These are phyloP conservation scores for Colletotrichum noveboracense DNA, from an alignment of 2,329 filamentous ascomycete genomes.

Conservation along the genomic window DNA sequence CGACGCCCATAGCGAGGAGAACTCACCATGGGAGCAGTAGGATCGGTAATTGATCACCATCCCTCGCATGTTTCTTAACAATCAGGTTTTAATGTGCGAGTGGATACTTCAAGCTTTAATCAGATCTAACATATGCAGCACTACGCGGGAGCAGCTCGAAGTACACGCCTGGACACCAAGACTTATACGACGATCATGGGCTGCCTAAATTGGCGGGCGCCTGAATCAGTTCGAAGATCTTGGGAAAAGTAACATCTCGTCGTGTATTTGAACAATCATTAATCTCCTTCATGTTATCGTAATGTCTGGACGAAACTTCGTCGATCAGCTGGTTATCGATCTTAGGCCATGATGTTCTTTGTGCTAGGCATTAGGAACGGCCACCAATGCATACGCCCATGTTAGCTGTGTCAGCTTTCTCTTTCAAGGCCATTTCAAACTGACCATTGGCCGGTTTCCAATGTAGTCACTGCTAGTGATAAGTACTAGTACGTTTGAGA, in stretches of 20 bases:
- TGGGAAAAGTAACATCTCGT: neutral
- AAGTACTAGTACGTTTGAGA: neutral
- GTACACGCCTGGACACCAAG: neutral
- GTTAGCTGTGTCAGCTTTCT: neutral
- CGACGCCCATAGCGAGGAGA: neutral
- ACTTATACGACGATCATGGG: neutral
- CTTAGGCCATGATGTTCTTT: neutral
- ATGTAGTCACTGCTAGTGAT: neutral
- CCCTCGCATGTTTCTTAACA: neutral
- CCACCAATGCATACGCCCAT: no score
- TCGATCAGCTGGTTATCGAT: neutral
- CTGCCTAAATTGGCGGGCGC: neutral
- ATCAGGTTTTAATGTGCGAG: neutral
- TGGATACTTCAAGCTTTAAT: neutral
- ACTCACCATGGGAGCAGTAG: neutral
- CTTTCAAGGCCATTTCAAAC: neutral
- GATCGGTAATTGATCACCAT: no score
- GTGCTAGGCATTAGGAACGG: neutral
- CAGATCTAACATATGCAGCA: neutral
- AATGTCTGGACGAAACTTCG: neutral
- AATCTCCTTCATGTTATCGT: neutral
- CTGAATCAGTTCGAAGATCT: neutral
- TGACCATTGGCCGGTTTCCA: rapidly evolving
- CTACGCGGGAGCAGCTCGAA: neutral
- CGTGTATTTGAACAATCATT: neutral